Percentiles rank a stretch among this genome's conserved stretches.
Evolutionary conservation across 2,329 filamentous ascomycete genomes (phyloP).

Genomic region (Cladosporium sp.): DNA sequence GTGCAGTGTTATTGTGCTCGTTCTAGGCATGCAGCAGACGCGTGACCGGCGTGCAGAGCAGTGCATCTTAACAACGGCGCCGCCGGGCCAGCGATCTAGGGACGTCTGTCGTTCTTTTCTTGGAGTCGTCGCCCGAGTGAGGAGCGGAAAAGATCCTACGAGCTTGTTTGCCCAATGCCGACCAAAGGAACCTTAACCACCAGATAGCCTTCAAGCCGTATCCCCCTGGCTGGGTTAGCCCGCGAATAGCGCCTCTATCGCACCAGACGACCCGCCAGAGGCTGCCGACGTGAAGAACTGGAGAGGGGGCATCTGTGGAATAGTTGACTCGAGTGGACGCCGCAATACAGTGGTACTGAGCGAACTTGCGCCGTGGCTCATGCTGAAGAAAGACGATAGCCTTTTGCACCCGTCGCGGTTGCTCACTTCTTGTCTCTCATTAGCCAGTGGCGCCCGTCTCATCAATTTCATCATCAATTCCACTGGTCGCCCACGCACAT

Average conservation of each 20-base stretch:
- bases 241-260: not conserved
- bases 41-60: not conserved
- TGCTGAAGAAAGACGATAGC: not conserved
- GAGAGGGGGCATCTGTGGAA: not conserved
- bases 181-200: not conserved
- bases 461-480: not conserved
- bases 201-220: not conserved
- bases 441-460: not conserved
- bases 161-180: constrained; percentile 8
- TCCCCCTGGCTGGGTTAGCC: constrained; percentile 6
- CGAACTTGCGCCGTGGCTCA: constrained; percentile 2
- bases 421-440: not conserved
- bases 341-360: not conserved
- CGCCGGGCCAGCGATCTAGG: not conserved
- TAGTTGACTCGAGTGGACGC: not conserved
- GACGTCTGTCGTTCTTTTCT: not conserved
- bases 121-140: not conserved
- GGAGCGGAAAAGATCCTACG: not conserved
- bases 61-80: not conserved
- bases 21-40: constrained; percentile 1
- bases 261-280: constrained; percentile 1
- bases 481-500: not conserved
- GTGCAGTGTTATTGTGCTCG: constrained; percentile 1
- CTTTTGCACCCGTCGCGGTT: not conserved
- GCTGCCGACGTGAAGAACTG: constrained; percentile 6